phyloP scores from a whole-genome alignment of 805 yeast species.

The Ogataea methanolica region DNA sequence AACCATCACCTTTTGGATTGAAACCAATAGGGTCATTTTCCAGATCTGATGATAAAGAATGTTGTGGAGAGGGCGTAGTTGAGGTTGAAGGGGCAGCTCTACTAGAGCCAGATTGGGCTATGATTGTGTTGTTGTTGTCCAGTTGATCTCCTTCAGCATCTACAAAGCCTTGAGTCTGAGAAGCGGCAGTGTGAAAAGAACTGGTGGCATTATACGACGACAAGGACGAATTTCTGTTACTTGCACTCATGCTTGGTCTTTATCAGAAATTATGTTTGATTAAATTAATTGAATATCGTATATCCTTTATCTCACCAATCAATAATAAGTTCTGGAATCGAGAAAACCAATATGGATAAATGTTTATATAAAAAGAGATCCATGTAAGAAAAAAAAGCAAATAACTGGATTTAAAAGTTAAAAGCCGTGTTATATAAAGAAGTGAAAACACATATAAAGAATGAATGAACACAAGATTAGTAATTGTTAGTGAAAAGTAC shows the following conservation, averaged over 20 bases:
- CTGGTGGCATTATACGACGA: slow-evolving; percentile 9
- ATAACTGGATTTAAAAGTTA: no score
- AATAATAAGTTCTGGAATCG: no score
- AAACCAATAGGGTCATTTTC: slow-evolving; percentile 3
- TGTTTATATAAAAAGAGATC: neutral
- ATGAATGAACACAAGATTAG: no score
- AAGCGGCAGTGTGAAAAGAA: slow-evolving; percentile 5
- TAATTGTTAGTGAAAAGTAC: no score
- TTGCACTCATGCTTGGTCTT: neutral
- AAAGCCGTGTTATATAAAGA: no score
- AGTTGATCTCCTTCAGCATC: neutral
- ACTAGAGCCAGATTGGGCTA: neutral
- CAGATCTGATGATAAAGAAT: slow-evolving; percentile 3
- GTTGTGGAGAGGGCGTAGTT: slow-evolving; percentile 5
- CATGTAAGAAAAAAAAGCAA: neutral
- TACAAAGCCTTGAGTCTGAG: neutral
- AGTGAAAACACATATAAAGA: no score
- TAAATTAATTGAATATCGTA: neutral
- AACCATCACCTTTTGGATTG: slow-evolving; percentile 1
- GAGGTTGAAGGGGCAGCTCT: neutral
- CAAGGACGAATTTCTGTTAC: slow-evolving; percentile 7
- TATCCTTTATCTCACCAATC: no score
- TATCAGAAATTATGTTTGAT: neutral
- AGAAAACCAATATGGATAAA: neutral
- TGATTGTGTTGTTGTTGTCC: neutral